Base-by-base conservation (phyloP, 2,329 filamentous ascomycete genomes). In the Chaetomiaceae sp. region DNA sequence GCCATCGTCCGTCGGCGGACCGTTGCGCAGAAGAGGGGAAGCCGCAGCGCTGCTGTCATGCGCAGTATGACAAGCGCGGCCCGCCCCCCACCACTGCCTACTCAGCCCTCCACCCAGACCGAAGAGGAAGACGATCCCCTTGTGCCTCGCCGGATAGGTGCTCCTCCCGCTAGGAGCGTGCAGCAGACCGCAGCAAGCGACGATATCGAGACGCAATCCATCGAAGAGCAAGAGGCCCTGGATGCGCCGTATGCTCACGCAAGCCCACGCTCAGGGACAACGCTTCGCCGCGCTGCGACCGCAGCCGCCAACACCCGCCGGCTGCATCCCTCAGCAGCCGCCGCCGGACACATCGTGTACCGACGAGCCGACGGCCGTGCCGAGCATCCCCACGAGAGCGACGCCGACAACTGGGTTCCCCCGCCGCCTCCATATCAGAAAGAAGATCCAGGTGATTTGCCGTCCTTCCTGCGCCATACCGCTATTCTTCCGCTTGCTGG, bases 351-450 rank as follows among this genome's bases (percentile, higher is more conserved):
- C 36, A 76, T 84, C 42, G 72, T 84, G 61, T 88, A 87, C 65
- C 80, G 84, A 40, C 80, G 85, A 42, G 85, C 86, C 14, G 85
- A 89, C 68, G 84, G 85, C 6, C 77, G 84, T 38, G 76, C 81
- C 38, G 86, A 91, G 63, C 79, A 90, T 61, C 89, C 89, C 4
- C 88, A 94, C 67, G 89, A 94, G 69, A 92, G 88, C 59, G 89
- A 94, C 66, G 88, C 89, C 4, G 89, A 94, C 63, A 89, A 91
- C 62, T 95, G 89, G 89, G 87, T 91, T 4, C 88, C 89, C 5
- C 89, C 89, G 5, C 89, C 89, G 8, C 89, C 89, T 3, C 88
- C 88, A 1, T 95, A 95, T 63, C 82, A 84, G 37, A 80, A 82
- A 51, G 83, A 87, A 0, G 80, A 82, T 44, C 80, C 80, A 0